phyloP scores from a whole-genome alignment of 1,284 basidiomycete species.

The Ustilago lituana region DNA sequence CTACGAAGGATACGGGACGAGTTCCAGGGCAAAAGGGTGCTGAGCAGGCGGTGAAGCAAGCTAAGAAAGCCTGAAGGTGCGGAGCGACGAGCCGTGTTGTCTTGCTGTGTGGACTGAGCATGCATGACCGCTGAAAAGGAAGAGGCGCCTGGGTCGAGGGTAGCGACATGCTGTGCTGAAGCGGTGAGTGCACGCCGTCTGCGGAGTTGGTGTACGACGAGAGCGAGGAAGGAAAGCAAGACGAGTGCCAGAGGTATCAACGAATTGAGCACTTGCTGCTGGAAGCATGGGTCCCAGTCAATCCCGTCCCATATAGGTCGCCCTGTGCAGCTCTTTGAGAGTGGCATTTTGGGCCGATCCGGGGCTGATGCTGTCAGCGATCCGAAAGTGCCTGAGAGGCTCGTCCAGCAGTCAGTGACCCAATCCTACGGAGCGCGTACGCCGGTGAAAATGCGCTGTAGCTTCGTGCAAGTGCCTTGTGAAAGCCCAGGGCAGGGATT shows the following conservation, averaged over 20 bases:
- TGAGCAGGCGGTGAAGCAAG: conserved; percentile 27
- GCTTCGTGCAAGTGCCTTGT: too few species aligned
- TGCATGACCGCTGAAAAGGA: conserved; percentile 36
- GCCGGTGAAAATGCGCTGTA: background rate
- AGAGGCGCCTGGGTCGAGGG: conserved; percentile 50
- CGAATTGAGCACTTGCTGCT: conserved; percentile 43
- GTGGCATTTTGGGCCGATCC: conserved; percentile 8
- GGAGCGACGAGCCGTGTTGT: background rate
- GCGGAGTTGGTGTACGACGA: conserved; percentile 36
- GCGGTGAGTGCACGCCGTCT: conserved; percentile 26
- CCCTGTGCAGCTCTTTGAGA: conserved; percentile 21
- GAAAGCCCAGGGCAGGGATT: too few species aligned
- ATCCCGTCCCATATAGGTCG: conserved; percentile 39
- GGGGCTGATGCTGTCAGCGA: conserved; percentile 1
- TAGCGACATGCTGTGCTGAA: conserved; percentile 48
- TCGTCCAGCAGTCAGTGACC: too few species aligned
- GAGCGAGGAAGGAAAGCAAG: conserved; percentile 27
- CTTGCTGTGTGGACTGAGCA: conserved; percentile 11
- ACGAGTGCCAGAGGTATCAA: conserved; percentile 37
- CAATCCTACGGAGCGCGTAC: too few species aligned
- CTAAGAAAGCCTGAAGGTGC: conserved; percentile 4
- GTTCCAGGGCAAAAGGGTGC: conserved; percentile 51
- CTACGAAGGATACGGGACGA: conserved; percentile 40
- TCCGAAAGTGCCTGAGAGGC: too few species aligned
- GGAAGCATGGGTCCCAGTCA: conserved; percentile 51